phyloP scores from a whole-genome alignment of 208 protist genomes.

The Trypanosoma mega region DNA sequence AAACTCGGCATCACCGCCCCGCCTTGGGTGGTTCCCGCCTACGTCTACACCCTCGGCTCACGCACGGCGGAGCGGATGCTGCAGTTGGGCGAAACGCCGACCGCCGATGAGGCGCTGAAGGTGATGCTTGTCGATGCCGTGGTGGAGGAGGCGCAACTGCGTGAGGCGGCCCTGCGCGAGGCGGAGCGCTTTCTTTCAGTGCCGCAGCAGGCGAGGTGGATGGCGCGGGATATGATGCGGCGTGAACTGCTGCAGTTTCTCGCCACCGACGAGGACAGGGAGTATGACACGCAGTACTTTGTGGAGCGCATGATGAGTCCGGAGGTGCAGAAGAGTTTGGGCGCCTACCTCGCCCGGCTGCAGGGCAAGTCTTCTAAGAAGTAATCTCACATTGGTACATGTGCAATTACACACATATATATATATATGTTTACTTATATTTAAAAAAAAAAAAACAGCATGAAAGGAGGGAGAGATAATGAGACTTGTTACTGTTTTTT shows the following conservation, averaged over 20 bases:
- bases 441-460: no score
- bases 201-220: constrained; percentile 73
- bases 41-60: constrained; percentile 65
- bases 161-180: constrained; percentile 50
- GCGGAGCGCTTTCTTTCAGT: constrained; percentile 62
- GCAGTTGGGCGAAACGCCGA: constrained; percentile 73
- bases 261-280: constrained; percentile 66
- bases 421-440: no score
- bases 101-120: constrained; percentile 57
- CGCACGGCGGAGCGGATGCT: constrained; percentile 72
- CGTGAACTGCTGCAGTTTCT: constrained; percentile 74
- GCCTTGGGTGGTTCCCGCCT: constrained; percentile 71
- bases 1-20: constrained; percentile 72
- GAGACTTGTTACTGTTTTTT: no score
- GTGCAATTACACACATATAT: no score
- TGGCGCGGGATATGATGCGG: constrained; percentile 80
- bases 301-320: constrained; percentile 64
- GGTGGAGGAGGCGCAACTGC: constrained; percentile 40
- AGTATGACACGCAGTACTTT: constrained; percentile 82
- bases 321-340: constrained; percentile 70
- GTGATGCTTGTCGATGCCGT: constrained; percentile 72
- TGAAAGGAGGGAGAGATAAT: no score
- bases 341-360: constrained; percentile 52
- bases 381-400: no score
- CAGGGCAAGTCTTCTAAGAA: constrained; percentile 56